These are phyloP conservation scores for Penicillium sp. DNA, from an alignment of 2,329 filamentous ascomycete genomes.

Conservation along the genomic window DNA sequence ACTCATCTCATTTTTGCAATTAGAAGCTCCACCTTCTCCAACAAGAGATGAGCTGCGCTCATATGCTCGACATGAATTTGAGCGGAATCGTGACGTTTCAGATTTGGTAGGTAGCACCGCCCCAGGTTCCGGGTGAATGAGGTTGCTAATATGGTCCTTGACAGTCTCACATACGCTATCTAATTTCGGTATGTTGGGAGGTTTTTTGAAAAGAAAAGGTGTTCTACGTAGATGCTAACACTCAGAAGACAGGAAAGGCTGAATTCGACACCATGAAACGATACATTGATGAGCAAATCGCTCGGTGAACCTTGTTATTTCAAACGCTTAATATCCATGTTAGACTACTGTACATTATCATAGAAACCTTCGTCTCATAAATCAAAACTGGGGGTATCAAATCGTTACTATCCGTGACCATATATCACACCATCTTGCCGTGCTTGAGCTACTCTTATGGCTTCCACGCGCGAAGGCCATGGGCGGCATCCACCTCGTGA, in stretches of 20 bases:
- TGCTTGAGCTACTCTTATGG: not conserved
- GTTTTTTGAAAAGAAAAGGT: too few relatives aligned
- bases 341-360: slow-evolving; percentile 4
- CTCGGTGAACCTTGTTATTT: slow-evolving; percentile 25
- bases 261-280: slow-evolving; percentile 55
- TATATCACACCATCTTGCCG: not conserved
- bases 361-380: not conserved
- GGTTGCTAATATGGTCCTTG: slow-evolving; percentile 2
- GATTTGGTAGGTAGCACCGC: slow-evolving; percentile 44
- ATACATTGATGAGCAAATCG: slow-evolving; percentile 54
- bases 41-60: slow-evolving; percentile 49
- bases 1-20: not conserved
- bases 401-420: not conserved
- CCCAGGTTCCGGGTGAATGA: not conserved
- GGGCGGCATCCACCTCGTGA: not conserved
- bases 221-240: slow-evolving; percentile 3
- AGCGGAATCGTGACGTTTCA: slow-evolving; percentile 50
- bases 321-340: not conserved
- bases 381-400: not conserved
- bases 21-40: slow-evolving; percentile 49
- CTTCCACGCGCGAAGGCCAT: not conserved
- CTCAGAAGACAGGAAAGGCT: slow-evolving; percentile 49
- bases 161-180: slow-evolving; percentile 53
- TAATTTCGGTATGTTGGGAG: slow-evolving; percentile 47
- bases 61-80: slow-evolving; percentile 54